Evolutionary conservation across 768 basidiomycete genomes (phyloP), one percentile per base, ranked within the genome.

Genomic region (Auricularia cornea): DNA sequence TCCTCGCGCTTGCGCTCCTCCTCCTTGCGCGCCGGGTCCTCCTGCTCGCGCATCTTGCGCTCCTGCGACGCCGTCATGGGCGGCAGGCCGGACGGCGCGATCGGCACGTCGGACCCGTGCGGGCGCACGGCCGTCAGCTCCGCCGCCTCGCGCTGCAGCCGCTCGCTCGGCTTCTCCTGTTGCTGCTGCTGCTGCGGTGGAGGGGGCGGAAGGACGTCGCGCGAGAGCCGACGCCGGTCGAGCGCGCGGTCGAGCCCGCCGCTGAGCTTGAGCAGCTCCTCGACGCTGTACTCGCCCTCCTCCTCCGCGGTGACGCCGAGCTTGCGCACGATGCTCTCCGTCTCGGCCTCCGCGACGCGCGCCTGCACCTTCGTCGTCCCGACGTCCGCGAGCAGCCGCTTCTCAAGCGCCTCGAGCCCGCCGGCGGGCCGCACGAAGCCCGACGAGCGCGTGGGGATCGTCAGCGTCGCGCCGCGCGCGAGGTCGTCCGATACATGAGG

Each of bases 341-440:
- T 40, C 35, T 59, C 38, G 5, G 57, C 38, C 35, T 59, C 62
- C 35, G 35, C 56, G 18, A 59, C 57, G 30, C 38, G 57, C 26
- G 40, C 62, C 30, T 63, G 54, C 29, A 63, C 51, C 68, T 75
- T 79, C 59, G 85, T 79, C 23, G 89, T 91, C 30, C 90, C 90
- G 6, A 92, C 89, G 68, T 91, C 84, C 0, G 83, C 84, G 1
- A 88, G 73, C 3, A 92, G 75, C 60, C 84, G 77, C 59, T 83
- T 78, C 70, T 92, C 90, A 8, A 92, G 74, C 3, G 85, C 89
- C 66, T 92, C 89, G 3, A 92, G 74, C 10, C 89, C 89, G 59
- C 78, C 84, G 67, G 40, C 59, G 66, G 61, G 59, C 64, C 66
- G 26, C 12, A 57, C 28, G 54, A 57, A 57, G 54, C 54, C 51